Conservation (phyloP, 495 filamentous ascomycete species). For the Talaromyces thailandensis region DNA sequence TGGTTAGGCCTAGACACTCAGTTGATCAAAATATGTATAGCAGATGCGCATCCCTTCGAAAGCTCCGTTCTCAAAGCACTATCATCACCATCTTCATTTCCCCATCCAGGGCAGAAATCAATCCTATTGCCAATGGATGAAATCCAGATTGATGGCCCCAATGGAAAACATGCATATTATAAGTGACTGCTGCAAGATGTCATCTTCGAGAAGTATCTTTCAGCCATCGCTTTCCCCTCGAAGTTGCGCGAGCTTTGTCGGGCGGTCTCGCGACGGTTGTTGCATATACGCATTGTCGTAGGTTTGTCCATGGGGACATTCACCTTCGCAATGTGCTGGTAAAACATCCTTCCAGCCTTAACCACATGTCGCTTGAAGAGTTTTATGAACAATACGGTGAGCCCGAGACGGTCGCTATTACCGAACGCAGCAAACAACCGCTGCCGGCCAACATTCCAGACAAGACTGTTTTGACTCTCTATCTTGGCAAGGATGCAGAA, state of each 20-base stretch:
- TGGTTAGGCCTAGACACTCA: slow-evolving; percentile 44
- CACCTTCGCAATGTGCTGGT: slow-evolving; percentile 29
- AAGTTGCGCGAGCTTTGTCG: slow-evolving; percentile 23
- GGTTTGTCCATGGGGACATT: slow-evolving; percentile 29
- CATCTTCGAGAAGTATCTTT: slow-evolving; percentile 20
- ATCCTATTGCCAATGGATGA: slow-evolving; percentile 16
- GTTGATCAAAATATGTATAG: slow-evolving; percentile 21
- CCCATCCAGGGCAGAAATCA: slow-evolving; percentile 10
- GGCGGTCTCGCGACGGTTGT: slow-evolving; percentile 14
- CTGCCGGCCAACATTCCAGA: slow-evolving; percentile 7
- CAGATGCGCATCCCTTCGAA: slow-evolving; percentile 12
- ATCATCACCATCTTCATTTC: slow-evolving; percentile 6
- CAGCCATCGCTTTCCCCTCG: slow-evolving; percentile 18
- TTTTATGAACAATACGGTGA: slow-evolving; percentile 17
- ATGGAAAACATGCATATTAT: slow-evolving; percentile 23
- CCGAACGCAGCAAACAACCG: slow-evolving; percentile 3
- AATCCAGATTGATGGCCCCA: slow-evolving; percentile 19
- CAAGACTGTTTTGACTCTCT: slow-evolving; percentile 5
- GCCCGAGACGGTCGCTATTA: slow-evolving; percentile 11
- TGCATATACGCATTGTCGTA: slow-evolving; percentile 26
- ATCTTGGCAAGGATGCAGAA: slow-evolving; percentile 5
- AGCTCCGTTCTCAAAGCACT: slow-evolving; percentile 17
- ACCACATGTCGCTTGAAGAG: slow-evolving; percentile 15
- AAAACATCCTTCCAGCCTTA: slow-evolving; percentile 23
- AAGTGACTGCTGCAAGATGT: slow-evolving; percentile 14